phyloP scores from a whole-genome alignment of 345 rosid species.

The Gossypium raimondii region DNA sequence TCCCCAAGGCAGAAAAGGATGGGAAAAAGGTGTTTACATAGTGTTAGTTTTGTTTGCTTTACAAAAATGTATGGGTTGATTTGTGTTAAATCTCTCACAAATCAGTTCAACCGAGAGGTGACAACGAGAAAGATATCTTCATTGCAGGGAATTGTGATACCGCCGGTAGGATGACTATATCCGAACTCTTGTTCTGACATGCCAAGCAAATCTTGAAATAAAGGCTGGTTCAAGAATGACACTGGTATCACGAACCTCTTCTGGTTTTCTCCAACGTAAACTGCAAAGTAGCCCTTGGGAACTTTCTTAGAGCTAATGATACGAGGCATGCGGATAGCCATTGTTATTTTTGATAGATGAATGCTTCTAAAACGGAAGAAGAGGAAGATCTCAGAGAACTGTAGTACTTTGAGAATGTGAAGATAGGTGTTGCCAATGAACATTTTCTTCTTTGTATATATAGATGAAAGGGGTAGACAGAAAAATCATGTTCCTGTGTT shows the following conservation, averaged over 20 bases:
- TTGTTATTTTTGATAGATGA: neutral
- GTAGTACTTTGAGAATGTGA: neutral
- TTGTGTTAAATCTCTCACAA: neutral
- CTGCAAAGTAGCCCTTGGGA: conserved; percentile 11
- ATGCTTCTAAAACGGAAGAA: neutral
- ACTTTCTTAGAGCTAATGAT: conserved; percentile 14
- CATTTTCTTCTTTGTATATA: neutral
- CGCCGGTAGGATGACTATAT: conserved; percentile 36
- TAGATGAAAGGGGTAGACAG: neutral
- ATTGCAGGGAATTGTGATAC: conserved; percentile 36
- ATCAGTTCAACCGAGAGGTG: neutral
- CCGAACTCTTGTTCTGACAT: conserved; percentile 39
- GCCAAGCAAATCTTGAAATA: conserved; percentile 31
- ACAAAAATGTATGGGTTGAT: conserved; percentile 5
- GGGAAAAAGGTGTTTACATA: conserved; percentile 3
- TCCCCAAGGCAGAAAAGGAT: conserved; percentile 5
- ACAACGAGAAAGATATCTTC: conserved; percentile 27
- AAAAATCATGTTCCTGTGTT: no score
- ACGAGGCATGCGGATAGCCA: conserved; percentile 15
- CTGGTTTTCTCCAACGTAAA: conserved; percentile 30
- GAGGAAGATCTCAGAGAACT: neutral
- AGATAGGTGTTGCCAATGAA: neutral
- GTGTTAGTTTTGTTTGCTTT: neutral
- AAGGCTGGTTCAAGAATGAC: conserved; percentile 27
- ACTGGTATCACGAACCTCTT: conserved; percentile 36